Evolutionary conservation across 2,329 filamentous ascomycete species (phyloP).

Genomic region (Calonectria montana): DNA sequence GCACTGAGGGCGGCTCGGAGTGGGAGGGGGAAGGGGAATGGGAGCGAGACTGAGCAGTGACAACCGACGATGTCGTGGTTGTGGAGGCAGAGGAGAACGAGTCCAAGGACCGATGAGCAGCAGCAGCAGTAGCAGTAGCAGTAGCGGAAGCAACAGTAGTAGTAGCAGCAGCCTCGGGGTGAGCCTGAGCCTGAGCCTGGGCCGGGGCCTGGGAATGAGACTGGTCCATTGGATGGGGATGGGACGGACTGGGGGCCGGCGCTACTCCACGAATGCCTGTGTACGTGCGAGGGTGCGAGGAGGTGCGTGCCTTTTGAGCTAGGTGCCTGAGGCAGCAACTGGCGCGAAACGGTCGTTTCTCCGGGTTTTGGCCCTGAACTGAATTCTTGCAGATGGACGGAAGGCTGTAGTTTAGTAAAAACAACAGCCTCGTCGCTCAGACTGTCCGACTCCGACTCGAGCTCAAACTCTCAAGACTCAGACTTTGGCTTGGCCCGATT

Average conservation of each 20-base stretch:
- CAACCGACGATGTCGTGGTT: constrained; percentile 8
- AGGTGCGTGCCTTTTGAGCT: background rate
- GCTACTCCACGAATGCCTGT: constrained; percentile 12
- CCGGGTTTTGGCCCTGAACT: background rate
- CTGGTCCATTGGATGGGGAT: constrained; percentile 38
- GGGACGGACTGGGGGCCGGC: constrained; percentile 20
- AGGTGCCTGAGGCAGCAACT: constrained; percentile 21
- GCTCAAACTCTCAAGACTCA: background rate
- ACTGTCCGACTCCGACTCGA: background rate
- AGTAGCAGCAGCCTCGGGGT: constrained; percentile 25
- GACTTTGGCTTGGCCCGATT: background rate
- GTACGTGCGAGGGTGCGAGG: background rate
- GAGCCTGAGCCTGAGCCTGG: constrained; percentile 23
- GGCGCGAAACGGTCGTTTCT: background rate
- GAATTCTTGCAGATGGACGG: background rate
- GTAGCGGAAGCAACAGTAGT: constrained; percentile 23
- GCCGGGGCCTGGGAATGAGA: constrained; percentile 34
- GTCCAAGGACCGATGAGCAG: constrained; percentile 11
- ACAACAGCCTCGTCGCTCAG: constrained; percentile 3
- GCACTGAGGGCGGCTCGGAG: constrained; percentile 14
- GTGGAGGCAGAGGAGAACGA: constrained; percentile 10
- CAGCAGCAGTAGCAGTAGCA: background rate
- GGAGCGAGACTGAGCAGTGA: constrained; percentile 5
- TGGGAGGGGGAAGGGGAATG: constrained; percentile 7
- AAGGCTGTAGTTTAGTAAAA: background rate